A percentile compares a stretch with the other conserved stretches of the same genome.
Evolutionary conservation across 192 early-diverging fungal species (phyloP).

Genomic region (Rhizophagus clarus): DNA sequence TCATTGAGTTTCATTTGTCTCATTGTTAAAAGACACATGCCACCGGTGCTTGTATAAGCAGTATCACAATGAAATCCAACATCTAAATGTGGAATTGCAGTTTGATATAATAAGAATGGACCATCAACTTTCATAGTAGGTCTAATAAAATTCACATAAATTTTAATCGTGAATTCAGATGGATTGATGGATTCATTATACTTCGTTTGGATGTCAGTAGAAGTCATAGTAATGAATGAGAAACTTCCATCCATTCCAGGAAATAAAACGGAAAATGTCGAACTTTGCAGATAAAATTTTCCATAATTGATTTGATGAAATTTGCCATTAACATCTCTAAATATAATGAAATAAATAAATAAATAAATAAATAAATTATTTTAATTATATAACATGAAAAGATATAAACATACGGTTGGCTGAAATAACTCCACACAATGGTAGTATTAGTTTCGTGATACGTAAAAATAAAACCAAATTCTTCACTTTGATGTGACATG

Average conservation of each 20-base stretch:
- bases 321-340: no score
- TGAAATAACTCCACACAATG: background rate
- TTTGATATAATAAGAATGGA: background rate
- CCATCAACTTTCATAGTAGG: background rate
- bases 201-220: no score
- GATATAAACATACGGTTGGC: background rate
- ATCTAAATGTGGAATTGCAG: background rate
- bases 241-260: no score
- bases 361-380: no score
- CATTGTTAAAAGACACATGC: background rate
- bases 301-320: no score
- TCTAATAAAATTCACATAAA: background rate
- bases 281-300: no score
- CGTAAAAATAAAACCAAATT: background rate
- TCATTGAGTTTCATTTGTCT: background rate
- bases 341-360: no score
- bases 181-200: background rate
- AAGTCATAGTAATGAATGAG: no score
- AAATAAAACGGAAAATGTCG: no score
- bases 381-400: no score
- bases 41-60: background rate
- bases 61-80: background rate
- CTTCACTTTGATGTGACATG: background rate
- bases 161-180: background rate
- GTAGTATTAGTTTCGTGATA: background rate